Conservation (phyloP, 1,139 yeast species). For the Magnusiomyces paraingens region DNA sequence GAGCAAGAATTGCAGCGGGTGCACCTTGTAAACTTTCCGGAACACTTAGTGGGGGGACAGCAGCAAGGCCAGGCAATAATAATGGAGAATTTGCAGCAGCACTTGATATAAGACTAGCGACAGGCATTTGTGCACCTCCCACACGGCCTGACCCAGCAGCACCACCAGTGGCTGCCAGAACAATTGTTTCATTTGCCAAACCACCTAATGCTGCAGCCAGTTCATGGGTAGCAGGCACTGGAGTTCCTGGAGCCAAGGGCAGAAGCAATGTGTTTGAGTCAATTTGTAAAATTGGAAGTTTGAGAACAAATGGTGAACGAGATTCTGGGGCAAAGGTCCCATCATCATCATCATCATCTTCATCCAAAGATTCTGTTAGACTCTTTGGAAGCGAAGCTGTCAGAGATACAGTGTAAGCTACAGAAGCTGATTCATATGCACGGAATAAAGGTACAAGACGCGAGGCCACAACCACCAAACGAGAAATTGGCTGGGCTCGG, state of each 20-base stretch:
- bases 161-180: background rate
- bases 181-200: background rate
- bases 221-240: slow-evolving; percentile 2
- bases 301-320: background rate
- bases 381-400: background rate
- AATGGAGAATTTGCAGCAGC: background rate
- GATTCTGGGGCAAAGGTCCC: slow-evolving; percentile 5
- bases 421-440: slow-evolving; percentile 6
- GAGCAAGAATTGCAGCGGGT: slow-evolving; percentile 24
- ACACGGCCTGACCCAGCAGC: slow-evolving; percentile 1
- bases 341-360: background rate
- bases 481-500: slow-evolving; percentile 4
- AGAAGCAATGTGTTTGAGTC: background rate
- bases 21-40: slow-evolving; percentile 27
- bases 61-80: background rate
- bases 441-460: slow-evolving; percentile 14
- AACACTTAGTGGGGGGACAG: slow-evolving; percentile 17
- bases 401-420: slow-evolving; percentile 6
- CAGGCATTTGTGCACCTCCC: slow-evolving; percentile 7
- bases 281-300: background rate
- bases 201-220: background rate
- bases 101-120: slow-evolving; percentile 1
- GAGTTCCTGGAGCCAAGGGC: slow-evolving; percentile 9
- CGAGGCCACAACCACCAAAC: slow-evolving; percentile 20
- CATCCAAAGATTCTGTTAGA: background rate